Evolutionary conservation across 1,284 basidiomycete species (phyloP), one percentile per base, ranked within the genome.

Genomic region (Pyrrhoderma lamaoense): DNA sequence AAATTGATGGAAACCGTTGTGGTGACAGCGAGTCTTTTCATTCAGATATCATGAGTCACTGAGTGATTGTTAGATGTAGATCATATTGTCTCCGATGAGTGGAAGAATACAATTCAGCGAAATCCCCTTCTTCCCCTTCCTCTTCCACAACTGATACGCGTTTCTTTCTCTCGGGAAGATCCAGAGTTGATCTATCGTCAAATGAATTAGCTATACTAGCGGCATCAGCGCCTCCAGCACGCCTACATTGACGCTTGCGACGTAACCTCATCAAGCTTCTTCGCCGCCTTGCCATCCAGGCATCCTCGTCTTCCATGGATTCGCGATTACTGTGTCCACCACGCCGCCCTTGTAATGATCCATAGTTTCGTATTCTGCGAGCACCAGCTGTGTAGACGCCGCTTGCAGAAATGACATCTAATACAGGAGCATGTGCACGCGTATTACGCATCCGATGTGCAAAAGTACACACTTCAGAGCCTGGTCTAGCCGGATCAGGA

Each of bases 391-490:
- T 49, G 48, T 61, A 59, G 34, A 70, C 64, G 0, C 82, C 83
- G 7, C 83, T 81, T 3, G 77, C 78, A 31, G 71, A 68, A 22
- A 92, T 73, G 9, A 91, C 77, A 27, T 78, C 75, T 40, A 70
- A 64, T 49, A 93, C 79, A 0, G 85, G 79, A 1, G 78, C 76
- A 60, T 93, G 90, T 14, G 77, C 78, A 37, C 79, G 76, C 1
- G 83, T 73, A 11, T 70, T 81, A 47, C 74, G 76, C 87, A 89
- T 89, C 9, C 86, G 76, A 64, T 87, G 85, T 0, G 83, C 80
- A 60, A 75, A 89, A 3, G 71, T 65, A 59, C 80, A 85, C 1
- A 42, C 18, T 11, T 25, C 22, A 23, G 7, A 25, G 8, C 25
- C 36, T 5, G 27, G 27, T 31, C 27, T 31, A 50, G 18, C 31